Evolutionary conservation across 768 basidiomycete genomes (phyloP).

Genomic region (Podaxis mareebaensis): DNA sequence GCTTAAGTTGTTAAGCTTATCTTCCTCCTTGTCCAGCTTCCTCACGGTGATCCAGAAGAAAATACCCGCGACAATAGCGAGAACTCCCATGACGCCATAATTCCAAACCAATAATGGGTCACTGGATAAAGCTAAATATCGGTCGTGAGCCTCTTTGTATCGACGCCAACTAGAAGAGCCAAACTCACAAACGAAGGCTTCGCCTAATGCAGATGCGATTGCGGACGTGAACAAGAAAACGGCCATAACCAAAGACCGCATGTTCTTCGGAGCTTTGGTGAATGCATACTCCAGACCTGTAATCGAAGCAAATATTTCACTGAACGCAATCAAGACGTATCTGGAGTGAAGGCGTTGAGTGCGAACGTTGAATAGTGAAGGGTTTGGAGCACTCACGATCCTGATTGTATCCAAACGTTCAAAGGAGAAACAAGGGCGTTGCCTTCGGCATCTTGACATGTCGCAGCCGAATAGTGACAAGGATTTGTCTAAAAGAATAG

Average conservation of each 20-base stretch:
- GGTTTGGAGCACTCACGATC: conserved; percentile 38
- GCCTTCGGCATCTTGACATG: conserved; percentile 8
- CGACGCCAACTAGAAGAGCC: background rate
- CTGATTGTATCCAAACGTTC: conserved; percentile 78
- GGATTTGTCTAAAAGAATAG: conserved; percentile 35
- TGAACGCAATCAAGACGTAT: conserved; percentile 66
- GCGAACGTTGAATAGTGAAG: background rate
- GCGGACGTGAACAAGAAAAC: conserved; percentile 62
- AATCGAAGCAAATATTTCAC: conserved; percentile 80
- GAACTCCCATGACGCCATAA: conserved; percentile 58
- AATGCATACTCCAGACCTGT: conserved; percentile 86
- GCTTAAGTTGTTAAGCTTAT: conserved; percentile 59
- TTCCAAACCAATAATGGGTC: conserved; percentile 81
- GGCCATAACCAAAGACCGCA: conserved; percentile 84
- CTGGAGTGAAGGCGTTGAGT: conserved; percentile 26
- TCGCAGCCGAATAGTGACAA: conserved; percentile 11
- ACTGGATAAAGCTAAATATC: conserved; percentile 51
- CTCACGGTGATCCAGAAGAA: conserved; percentile 58
- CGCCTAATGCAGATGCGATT: conserved; percentile 52
- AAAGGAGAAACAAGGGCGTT: conserved; percentile 48
- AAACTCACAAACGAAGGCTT: conserved; percentile 68
- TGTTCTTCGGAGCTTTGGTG: conserved; percentile 84
- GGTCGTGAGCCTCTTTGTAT: background rate
- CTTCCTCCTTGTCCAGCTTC: conserved; percentile 54
- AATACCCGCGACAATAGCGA: conserved; percentile 52